These are phyloP conservation scores for Penicillium sp. DNA, from an alignment of 2,329 filamentous ascomycete species.

Conservation along the genomic window DNA sequence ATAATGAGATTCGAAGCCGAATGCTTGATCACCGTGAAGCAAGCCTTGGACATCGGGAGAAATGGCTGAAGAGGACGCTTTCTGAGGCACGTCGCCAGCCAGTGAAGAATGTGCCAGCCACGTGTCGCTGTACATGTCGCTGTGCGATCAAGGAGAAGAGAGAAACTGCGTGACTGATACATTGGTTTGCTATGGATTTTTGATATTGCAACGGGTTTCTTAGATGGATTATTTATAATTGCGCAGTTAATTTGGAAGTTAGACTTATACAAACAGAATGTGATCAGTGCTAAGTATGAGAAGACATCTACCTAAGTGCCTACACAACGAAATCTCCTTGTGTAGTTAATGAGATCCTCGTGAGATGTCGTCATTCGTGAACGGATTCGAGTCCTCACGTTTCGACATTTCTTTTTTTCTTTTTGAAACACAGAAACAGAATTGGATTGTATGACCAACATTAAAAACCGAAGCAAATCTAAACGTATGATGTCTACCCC, in stretches of 20 bases:
- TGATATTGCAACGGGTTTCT: too few relatives aligned
- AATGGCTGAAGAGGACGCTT: constrained; percentile 21
- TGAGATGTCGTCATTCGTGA: too few relatives aligned
- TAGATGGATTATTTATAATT: background rate
- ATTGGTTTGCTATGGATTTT: background rate
- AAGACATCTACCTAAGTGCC: too few relatives aligned
- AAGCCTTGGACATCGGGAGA: constrained; percentile 25
- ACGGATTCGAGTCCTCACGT: background rate
- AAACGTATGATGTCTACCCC: background rate
- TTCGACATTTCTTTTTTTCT: too few relatives aligned
- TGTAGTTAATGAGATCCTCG: too few relatives aligned
- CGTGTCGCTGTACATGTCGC: constrained; percentile 12
- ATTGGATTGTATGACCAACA: background rate
- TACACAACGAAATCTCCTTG: too few relatives aligned
- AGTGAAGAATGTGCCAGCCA: constrained; percentile 15
- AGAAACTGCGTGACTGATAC: background rate
- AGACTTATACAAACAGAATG: background rate
- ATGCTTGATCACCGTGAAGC: constrained; percentile 30
- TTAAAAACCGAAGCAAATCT: background rate
- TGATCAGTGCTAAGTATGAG: background rate
- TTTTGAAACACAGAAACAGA: background rate
- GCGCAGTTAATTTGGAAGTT: background rate
- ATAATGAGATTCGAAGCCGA: constrained; percentile 27
- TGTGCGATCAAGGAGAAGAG: constrained; percentile 3
- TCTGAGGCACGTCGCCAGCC: constrained; percentile 6